Percentiles rank a stretch among this genome's conserved stretches.
These are phyloP conservation scores for Amborella trichopoda DNA, from an alignment of 164 flowering plant genomes.

Conservation along the genomic window DNA sequence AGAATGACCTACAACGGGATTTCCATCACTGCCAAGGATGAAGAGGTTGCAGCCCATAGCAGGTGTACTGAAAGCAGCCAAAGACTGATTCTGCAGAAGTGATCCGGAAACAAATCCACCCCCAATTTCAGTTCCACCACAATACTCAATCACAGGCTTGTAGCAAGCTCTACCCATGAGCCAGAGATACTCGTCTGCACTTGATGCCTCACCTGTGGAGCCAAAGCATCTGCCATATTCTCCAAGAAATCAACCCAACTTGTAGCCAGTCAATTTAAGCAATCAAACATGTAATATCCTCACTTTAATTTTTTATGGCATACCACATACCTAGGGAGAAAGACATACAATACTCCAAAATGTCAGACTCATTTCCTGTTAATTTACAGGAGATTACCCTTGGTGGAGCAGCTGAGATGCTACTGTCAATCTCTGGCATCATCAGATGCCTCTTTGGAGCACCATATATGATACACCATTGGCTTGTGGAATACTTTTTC, in stretches of 20 bases:
- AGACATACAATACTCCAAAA: too few species aligned
- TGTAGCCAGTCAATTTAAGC: too few species aligned
- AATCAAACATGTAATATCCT: too few species aligned
- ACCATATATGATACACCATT: too few species aligned
- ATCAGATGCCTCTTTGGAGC: too few species aligned
- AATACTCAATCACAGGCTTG: conserved; percentile 91
- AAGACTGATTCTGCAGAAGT: conserved; percentile 67
- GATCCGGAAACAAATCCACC: conserved; percentile 89
- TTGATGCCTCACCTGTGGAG: conserved; percentile 96
- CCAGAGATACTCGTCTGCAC: conserved; percentile 88
- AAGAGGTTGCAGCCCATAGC: conserved; percentile 76
- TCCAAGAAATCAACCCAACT: conserved; percentile 3
- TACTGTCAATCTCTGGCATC: too few species aligned
- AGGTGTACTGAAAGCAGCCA: conserved; percentile 94
- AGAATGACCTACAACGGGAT: conserved; percentile 54
- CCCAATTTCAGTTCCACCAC: conserved; percentile 98
- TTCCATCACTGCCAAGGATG: conserved; percentile 65
- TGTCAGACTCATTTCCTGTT: too few species aligned
- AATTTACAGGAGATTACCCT: too few species aligned
- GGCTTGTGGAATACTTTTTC: too few species aligned
- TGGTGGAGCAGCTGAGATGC: too few species aligned
- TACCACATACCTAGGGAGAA: too few species aligned
- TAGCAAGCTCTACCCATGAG: conserved; percentile 81
- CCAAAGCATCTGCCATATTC: conserved; percentile 58
- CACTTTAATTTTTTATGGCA: too few species aligned